Conservation (phyloP, 768 basidiomycete genomes). For the Pholiota conissans region DNA sequence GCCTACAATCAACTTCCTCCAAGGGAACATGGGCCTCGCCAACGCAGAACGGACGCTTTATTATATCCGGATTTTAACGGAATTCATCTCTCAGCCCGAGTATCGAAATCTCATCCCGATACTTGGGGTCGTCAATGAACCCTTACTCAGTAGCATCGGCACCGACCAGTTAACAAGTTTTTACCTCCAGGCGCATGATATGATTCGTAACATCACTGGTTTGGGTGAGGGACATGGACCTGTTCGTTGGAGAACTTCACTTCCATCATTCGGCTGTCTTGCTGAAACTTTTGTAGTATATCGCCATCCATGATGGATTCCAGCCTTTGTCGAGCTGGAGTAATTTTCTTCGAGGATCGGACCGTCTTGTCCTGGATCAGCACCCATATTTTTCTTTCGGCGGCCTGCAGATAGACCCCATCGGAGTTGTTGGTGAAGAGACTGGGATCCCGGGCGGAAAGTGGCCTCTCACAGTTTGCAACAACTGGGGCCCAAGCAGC, state of each 20-base stretch:
- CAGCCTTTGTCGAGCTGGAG: slow-evolving; percentile 39
- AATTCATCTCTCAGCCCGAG: slow-evolving; percentile 78
- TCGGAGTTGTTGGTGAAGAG: slow-evolving; percentile 28
- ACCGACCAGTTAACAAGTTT: slow-evolving; percentile 53
- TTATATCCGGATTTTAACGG: slow-evolving; percentile 71
- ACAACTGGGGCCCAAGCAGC: slow-evolving; percentile 54
- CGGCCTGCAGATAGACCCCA: slow-evolving; percentile 34
- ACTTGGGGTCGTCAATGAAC: slow-evolving; percentile 69
- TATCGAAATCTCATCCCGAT: slow-evolving; percentile 51
- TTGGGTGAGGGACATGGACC: slow-evolving; percentile 68
- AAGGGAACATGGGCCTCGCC: slow-evolving; percentile 80
- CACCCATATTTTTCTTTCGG: slow-evolving; percentile 72
- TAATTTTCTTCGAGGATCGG: slow-evolving; percentile 56
- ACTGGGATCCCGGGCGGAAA: slow-evolving; percentile 36
- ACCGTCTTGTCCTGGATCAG: slow-evolving; percentile 60
- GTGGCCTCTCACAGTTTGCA: slow-evolving; percentile 55
- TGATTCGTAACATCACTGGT: slow-evolving; percentile 72
- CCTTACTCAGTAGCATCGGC: slow-evolving; percentile 48
- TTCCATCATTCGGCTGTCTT: background rate
- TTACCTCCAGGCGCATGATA: slow-evolving; percentile 56
- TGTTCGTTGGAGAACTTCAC: slow-evolving; percentile 16
- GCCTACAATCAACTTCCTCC: slow-evolving; percentile 59
- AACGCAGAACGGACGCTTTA: slow-evolving; percentile 81
- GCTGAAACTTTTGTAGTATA: slow-evolving; percentile 37
- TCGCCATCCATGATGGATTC: slow-evolving; percentile 52